phyloP scores from a whole-genome alignment of 2,329 filamentous ascomycete genomes.

The Botrytis squamosa region DNA sequence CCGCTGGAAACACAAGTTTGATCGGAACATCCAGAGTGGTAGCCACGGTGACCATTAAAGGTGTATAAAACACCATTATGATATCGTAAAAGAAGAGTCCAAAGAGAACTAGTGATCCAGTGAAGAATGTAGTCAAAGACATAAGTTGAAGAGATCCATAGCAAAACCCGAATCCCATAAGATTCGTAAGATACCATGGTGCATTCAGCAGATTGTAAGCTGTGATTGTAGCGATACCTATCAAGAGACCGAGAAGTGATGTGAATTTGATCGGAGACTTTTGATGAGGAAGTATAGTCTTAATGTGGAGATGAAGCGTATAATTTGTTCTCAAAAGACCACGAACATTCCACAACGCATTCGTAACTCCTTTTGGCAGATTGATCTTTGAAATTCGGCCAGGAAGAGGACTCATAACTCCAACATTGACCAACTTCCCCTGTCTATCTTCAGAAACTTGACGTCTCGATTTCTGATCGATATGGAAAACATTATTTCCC shows the following conservation, averaged over 20 bases:
- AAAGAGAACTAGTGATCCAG: conserved; percentile 72
- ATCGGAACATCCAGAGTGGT: conserved; percentile 88
- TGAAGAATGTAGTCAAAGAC: conserved; percentile 84
- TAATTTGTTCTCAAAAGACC: conserved; percentile 52
- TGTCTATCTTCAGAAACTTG: conserved; percentile 29
- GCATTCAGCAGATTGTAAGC: conserved; percentile 36
- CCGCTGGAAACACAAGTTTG: conserved; percentile 71
- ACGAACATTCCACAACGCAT: conserved; percentile 51
- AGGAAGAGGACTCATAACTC: conserved; percentile 42
- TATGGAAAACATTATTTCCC: conserved; percentile 50
- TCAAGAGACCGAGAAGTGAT: conserved; percentile 34
- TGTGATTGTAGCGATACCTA: conserved; percentile 33
- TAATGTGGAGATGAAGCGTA: conserved; percentile 41
- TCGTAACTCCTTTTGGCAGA: conserved; percentile 34
- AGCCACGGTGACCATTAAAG: conserved; percentile 84
- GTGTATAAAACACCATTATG: conserved; percentile 85
- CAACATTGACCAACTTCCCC: background rate
- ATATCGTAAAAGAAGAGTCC: conserved; percentile 95
- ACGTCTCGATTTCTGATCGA: conserved; percentile 40
- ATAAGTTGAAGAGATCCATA: conserved; percentile 80
- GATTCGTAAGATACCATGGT: conserved; percentile 64
- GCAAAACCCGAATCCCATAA: conserved; percentile 83
- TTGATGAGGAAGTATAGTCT: conserved; percentile 30
- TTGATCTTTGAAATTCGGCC: conserved; percentile 41
- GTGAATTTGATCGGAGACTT: conserved; percentile 30